Conservation (phyloP, 495 filamentous ascomycete species). For the Penicillium riverlandense region DNA sequence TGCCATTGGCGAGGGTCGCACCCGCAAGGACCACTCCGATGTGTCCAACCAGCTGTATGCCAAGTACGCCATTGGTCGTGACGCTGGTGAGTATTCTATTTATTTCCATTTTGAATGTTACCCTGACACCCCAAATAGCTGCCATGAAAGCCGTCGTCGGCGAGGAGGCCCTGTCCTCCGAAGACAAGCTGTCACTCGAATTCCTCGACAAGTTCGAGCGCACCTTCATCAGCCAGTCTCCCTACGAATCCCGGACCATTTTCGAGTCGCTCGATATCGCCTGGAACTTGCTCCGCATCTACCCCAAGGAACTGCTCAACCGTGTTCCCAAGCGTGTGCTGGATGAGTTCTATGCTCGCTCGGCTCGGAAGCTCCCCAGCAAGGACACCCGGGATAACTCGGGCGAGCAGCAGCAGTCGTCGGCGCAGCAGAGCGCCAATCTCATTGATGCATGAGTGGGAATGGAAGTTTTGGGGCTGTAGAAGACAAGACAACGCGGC, state of each 20-base stretch:
- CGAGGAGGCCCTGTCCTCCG: slow-evolving; percentile 88
- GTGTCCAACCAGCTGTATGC: slow-evolving; percentile 99
- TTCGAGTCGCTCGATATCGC: slow-evolving; percentile 90
- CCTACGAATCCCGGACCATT: slow-evolving; percentile 86
- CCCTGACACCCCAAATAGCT: slow-evolving; percentile 36
- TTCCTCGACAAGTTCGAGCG: slow-evolving; percentile 98
- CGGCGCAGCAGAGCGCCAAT: slow-evolving; percentile 44
- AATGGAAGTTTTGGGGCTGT: neutral
- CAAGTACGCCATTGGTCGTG: slow-evolving; percentile 98
- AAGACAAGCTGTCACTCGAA: slow-evolving; percentile 96
- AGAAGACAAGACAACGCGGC: no score
- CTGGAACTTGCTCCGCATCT: slow-evolving; percentile 93
- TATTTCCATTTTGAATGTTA: neutral
- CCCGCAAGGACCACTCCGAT: slow-evolving; percentile 92
- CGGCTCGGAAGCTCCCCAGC: slow-evolving; percentile 43
- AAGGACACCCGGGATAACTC: slow-evolving; percentile 70
- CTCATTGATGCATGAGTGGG: slow-evolving; percentile 50
- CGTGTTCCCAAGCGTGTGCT: slow-evolving; percentile 92
- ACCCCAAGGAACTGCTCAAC: slow-evolving; percentile 95
- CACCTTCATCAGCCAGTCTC: slow-evolving; percentile 81
- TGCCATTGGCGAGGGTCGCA: slow-evolving; percentile 94
- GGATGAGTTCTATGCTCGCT: slow-evolving; percentile 84
- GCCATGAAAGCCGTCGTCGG: slow-evolving; percentile 99
- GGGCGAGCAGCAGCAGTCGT: slow-evolving; percentile 44
- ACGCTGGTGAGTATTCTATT: slow-evolving; percentile 50